Percentiles rank a stretch among this genome's conserved stretches.
phyloP scores from a whole-genome alignment of 1,284 basidiomycete genomes.

The Cronartium ribicola region DNA sequence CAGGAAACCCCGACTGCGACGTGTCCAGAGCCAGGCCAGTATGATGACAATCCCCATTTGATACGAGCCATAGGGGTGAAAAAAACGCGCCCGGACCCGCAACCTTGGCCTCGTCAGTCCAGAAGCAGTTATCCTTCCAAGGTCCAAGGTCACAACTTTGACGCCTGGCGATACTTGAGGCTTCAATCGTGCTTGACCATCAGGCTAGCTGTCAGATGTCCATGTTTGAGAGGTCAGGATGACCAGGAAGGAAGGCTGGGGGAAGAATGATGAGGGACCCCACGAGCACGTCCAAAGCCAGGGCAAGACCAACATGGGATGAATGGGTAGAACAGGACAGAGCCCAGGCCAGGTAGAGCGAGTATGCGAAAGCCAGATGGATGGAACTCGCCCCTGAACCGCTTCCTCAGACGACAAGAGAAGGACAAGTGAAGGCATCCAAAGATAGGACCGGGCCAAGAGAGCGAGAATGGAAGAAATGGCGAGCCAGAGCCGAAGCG shows the following conservation, averaged over 20 bases:
- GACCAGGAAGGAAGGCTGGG: neutral
- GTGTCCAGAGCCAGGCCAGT: neutral
- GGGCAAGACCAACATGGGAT: neutral
- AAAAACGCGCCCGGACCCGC: neutral
- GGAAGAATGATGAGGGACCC: neutral
- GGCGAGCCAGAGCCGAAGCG: constrained; percentile 6
- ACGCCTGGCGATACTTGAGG: constrained; percentile 8
- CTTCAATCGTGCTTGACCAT: constrained; percentile 6
- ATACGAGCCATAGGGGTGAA: neutral
- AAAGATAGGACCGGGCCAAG: constrained; percentile 42
- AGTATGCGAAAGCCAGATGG: neutral
- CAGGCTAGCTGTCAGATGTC: neutral
- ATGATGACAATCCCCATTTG: neutral
- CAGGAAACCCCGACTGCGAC: too few relatives aligned
- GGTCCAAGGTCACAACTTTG: too few relatives aligned
- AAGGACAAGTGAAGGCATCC: constrained; percentile 40
- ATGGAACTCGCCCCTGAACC: neutral
- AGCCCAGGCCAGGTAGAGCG: constrained; percentile 3
- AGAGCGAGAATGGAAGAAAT: constrained; percentile 28
- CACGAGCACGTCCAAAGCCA: constrained; percentile 18
- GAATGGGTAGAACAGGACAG: too few relatives aligned
- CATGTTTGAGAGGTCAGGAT: neutral
- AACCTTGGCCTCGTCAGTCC: neutral
- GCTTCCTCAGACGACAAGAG: constrained; percentile 9
- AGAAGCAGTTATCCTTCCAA: too few relatives aligned